A percentile compares a stretch with the other conserved stretches of the same genome.
Conservation (phyloP, 192 early-diverging fungal species). For the Gonapodya prolifera region DNA sequence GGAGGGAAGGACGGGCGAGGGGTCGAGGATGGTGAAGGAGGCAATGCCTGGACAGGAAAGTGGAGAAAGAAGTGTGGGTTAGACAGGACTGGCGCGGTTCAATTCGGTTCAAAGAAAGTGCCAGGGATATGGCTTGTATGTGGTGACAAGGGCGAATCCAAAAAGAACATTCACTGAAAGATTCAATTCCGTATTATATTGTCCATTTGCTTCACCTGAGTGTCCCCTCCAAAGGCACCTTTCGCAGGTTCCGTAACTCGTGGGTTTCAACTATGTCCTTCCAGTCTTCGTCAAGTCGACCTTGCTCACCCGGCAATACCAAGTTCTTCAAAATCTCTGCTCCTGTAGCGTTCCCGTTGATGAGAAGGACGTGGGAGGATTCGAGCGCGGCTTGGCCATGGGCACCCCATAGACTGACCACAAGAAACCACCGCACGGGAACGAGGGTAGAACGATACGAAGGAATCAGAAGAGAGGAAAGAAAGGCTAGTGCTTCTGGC, state of each 20-base stretch:
- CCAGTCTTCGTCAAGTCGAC: background rate
- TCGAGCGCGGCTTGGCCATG: constrained; percentile 84
- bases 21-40: constrained; percentile 74
- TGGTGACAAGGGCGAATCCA: no score
- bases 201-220: no score
- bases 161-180: no score
- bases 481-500: no score
- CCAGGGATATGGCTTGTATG: no score
- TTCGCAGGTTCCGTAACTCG: no score
- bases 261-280: background rate
- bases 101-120: no score
- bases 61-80: no score
- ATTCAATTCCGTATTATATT: no score
- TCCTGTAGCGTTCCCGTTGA: constrained; percentile 73
- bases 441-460: background rate
- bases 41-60: constrained; percentile 60
- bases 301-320: constrained; percentile 70
- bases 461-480: background rate
- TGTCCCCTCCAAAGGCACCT: no score
- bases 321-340: constrained; percentile 92
- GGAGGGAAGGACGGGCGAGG: constrained; percentile 37
- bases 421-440: background rate
- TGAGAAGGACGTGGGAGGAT: constrained; percentile 61
- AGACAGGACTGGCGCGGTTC: no score
- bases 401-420: constrained; percentile 77